Evolutionary conservation across 441 rosid species (phyloP).

Genomic region (Aleurites moluccanus): DNA sequence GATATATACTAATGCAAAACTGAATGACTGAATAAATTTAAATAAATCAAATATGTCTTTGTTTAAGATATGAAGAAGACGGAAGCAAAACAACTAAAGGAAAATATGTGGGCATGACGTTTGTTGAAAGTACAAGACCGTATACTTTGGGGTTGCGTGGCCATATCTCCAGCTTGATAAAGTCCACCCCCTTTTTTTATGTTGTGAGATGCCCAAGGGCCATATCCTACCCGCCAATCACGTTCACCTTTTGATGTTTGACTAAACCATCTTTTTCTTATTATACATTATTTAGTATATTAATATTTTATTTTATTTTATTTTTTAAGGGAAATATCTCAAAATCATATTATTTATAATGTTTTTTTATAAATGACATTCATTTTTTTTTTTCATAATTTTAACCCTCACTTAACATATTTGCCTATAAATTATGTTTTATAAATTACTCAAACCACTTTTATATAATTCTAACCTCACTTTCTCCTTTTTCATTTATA

Average conservation of each 20-base stretch:
- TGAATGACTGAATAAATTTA: not conserved
- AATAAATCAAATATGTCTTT: too few species aligned
- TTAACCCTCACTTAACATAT: too few species aligned
- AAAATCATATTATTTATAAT: too few species aligned
- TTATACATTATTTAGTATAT: too few species aligned
- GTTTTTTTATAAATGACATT: too few species aligned
- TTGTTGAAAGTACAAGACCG: slow-evolving; percentile 20
- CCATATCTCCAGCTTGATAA: slow-evolving; percentile 17
- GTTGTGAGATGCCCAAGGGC: not conserved
- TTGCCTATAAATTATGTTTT: too few species aligned
- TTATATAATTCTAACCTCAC: too few species aligned
- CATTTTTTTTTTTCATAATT: too few species aligned
- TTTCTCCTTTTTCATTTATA: too few species aligned
- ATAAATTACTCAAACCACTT: too few species aligned
- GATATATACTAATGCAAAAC: not conserved
- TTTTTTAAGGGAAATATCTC: too few species aligned
- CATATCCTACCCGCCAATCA: slow-evolving; percentile 14
- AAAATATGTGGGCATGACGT: not conserved
- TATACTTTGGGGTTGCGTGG: slow-evolving; percentile 30
- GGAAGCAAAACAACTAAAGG: not conserved
- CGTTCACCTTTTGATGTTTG: not conserved
- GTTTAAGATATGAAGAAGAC: not conserved
- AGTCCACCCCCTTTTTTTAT: slow-evolving; percentile 26
- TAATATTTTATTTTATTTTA: too few species aligned
- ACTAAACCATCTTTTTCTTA: not conserved